These are phyloP conservation scores for Malassezia sympodialis DNA, from an alignment of 1,284 basidiomycete genomes.

Conservation along the genomic window DNA sequence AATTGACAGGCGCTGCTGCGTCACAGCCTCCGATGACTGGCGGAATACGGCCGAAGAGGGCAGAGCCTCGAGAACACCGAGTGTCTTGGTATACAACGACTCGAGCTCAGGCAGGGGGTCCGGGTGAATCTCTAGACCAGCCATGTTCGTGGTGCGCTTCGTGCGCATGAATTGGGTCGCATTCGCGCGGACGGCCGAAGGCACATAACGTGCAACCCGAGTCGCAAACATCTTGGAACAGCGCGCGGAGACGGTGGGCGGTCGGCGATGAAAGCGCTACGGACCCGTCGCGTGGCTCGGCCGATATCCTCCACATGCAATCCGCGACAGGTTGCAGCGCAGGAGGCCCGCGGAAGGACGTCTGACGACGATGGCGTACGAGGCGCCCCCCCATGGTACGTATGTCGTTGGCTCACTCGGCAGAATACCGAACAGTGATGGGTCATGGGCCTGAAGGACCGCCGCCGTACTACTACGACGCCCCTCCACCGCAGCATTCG, in stretches of 20 bases:
- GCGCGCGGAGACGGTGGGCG: background rate
- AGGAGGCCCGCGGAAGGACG: background rate
- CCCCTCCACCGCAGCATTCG: background rate
- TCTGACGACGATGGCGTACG: conserved; percentile 13
- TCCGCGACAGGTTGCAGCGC: background rate
- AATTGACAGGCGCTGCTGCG: conserved; percentile 67
- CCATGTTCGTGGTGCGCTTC: conserved; percentile 62
- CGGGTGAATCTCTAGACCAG: conserved; percentile 57
- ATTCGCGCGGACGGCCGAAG: conserved; percentile 6
- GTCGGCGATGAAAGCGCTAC: background rate
- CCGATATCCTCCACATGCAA: conserved; percentile 6
- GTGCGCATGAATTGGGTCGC: conserved; percentile 14
- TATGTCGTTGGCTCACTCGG: background rate
- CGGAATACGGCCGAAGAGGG: conserved; percentile 77
- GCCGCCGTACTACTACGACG: background rate
- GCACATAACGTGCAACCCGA: conserved; percentile 10
- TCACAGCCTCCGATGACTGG: conserved; percentile 77
- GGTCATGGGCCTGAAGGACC: background rate
- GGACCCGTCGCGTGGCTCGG: background rate
- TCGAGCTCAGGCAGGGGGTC: conserved; percentile 69
- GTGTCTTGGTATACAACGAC: conserved; percentile 68
- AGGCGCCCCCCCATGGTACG: conserved; percentile 8
- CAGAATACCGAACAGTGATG: conserved; percentile 8
- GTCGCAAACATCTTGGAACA: conserved; percentile 17
- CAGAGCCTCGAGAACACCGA: conserved; percentile 60